Evolutionary conservation across 805 yeast species (phyloP).

Genomic region (Starmerella potacharoeniae): DNA sequence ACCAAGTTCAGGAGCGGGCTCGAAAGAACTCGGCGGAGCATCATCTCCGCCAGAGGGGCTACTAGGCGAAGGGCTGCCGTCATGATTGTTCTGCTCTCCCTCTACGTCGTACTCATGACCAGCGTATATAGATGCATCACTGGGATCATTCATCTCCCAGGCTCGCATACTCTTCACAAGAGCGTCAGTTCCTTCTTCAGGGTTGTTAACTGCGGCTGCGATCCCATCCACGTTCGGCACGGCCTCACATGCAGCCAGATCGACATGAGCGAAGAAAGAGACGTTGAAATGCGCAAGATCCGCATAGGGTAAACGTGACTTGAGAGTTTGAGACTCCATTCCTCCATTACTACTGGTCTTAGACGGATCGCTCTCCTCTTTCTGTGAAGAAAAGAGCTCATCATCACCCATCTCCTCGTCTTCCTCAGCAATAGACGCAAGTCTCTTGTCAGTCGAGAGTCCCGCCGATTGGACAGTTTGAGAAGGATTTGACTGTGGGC

Average conservation of each 20-base stretch:
- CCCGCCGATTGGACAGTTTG: background rate
- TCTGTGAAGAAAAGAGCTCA: background rate
- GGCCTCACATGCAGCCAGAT: slow-evolving; percentile 16
- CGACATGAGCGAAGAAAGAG: slow-evolving; percentile 23
- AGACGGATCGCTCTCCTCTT: too few relatives aligned
- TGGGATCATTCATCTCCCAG: slow-evolving; percentile 19
- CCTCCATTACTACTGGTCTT: background rate
- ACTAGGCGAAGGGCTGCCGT: background rate
- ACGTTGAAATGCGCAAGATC: slow-evolving; percentile 14
- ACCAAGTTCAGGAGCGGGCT: background rate
- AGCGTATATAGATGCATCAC: slow-evolving; percentile 3
- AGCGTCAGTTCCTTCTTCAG: slow-evolving; percentile 16
- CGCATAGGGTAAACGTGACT: background rate
- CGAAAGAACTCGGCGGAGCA: background rate
- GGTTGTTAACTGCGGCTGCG: slow-evolving; percentile 15
- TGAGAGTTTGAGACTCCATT: too few relatives aligned
- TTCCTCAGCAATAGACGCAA: slow-evolving; percentile 10
- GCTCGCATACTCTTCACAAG: slow-evolving; percentile 16
- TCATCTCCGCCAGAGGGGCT: background rate
- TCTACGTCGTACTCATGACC: background rate
- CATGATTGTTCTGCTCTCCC: background rate
- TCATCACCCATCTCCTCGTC: slow-evolving; percentile 9
- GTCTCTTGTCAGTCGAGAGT: background rate
- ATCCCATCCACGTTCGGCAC: slow-evolving; percentile 12
- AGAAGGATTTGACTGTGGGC: background rate